phyloP scores from a whole-genome alignment of 2,329 filamentous ascomycete species.

The Fusarium dlaminii region DNA sequence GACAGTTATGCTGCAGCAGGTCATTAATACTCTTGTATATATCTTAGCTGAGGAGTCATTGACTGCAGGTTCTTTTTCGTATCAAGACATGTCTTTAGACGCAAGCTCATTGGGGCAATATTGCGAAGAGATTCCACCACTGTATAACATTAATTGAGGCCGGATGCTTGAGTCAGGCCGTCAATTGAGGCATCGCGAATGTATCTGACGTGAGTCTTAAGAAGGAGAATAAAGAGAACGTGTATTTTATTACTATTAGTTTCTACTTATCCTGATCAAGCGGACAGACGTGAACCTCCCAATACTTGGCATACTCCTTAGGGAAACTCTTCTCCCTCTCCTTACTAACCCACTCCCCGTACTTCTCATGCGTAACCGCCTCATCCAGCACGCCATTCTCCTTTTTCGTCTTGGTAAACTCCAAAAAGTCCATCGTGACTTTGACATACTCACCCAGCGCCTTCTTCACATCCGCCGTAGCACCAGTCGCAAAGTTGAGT shows the following conservation, averaged over 20 bases:
- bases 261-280: conserved; percentile 9
- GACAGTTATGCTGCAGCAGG: background rate
- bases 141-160: background rate
- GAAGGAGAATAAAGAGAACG: background rate
- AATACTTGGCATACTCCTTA: conserved; percentile 48
- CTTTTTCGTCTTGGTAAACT: conserved; percentile 55
- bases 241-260: background rate
- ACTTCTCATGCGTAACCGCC: conserved; percentile 55
- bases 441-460: conserved; percentile 70
- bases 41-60: conserved; percentile 4
- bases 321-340: conserved; percentile 46
- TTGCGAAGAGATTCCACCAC: too few relatives aligned
- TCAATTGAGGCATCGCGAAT: too few relatives aligned
- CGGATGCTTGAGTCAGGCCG: too few relatives aligned
- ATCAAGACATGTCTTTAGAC: background rate
- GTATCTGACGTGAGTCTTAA: too few relatives aligned
- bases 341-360: conserved; percentile 53
- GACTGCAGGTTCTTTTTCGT: background rate
- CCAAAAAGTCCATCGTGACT: conserved; percentile 65
- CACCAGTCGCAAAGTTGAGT: conserved; percentile 69
- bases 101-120: background rate
- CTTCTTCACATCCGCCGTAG: conserved; percentile 64
- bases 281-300: conserved; percentile 55
- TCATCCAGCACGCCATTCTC: conserved; percentile 60
- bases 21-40: conserved; percentile 15